Evolutionary conservation across 176 grass and related monocot species (phyloP).

Genomic region (Olyra latifolia): DNA sequence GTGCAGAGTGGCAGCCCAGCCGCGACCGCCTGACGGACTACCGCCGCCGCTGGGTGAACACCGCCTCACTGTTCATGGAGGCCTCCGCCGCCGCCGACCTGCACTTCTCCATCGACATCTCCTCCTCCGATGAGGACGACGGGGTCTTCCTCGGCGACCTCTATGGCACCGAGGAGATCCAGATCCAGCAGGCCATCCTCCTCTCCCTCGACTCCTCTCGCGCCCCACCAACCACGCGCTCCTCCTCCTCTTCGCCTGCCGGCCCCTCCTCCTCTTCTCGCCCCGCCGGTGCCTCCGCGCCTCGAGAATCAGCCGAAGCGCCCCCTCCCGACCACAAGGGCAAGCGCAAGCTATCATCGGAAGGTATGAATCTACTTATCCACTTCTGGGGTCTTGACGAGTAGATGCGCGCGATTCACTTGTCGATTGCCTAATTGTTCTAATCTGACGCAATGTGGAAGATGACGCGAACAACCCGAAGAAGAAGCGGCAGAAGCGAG

Average conservation of each 20-base stretch:
- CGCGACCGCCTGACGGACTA: not conserved
- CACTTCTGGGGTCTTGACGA: not conserved
- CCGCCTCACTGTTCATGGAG: conserved; percentile 32
- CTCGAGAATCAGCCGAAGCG: not conserved
- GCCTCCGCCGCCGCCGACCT: not conserved
- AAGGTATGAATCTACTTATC: conserved; percentile 28
- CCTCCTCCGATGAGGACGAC: conserved; percentile 21
- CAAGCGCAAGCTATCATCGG: conserved; percentile 30
- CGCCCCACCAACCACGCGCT: not conserved
- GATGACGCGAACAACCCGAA: not conserved
- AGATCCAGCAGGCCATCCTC: conserved; percentile 50
- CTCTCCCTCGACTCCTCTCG: conserved; percentile 36
- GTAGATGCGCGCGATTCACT: not conserved
- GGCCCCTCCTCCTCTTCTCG: not conserved
- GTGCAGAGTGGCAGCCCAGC: too few species aligned
- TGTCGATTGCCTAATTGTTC: not conserved
- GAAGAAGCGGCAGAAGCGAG: not conserved
- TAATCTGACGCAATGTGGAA: not conserved
- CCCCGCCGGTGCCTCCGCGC: not conserved
- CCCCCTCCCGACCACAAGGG: conserved; percentile 30
- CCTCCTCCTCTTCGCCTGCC: not conserved
- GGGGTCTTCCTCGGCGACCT: not conserved
- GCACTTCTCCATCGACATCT: conserved; percentile 19
- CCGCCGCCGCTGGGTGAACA: not conserved
- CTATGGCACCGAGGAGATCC: conserved; percentile 33